These are phyloP conservation scores for Geotrichum klebahnii DNA, from an alignment of 1,139 yeast genomes.

Conservation along the genomic window DNA sequence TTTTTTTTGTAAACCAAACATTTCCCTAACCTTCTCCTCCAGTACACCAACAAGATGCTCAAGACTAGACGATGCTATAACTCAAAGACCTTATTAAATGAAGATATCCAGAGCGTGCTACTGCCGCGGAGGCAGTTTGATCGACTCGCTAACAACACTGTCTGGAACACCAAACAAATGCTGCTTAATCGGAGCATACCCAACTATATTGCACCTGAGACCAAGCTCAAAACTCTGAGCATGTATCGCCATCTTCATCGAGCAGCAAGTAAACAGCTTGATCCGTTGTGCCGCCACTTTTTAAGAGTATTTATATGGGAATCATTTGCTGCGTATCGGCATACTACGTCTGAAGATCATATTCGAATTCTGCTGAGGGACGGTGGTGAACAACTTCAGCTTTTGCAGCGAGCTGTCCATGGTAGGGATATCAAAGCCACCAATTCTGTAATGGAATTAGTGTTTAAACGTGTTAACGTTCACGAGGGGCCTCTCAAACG, in stretches of 20 bases:
- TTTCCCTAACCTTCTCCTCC: not conserved
- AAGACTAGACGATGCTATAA: too few species aligned
- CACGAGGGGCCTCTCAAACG: conserved; percentile 26
- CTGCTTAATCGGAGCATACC: conserved; percentile 6
- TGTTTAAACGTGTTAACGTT: conserved; percentile 21
- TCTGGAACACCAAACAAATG: not conserved
- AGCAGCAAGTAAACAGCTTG: conserved; percentile 24
- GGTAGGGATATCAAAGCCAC: conserved; percentile 20
- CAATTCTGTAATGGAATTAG: conserved; percentile 22
- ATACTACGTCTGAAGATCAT: conserved; percentile 22
- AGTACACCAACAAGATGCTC: too few species aligned
- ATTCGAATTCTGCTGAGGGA: conserved; percentile 23
- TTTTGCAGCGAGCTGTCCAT: conserved; percentile 22
- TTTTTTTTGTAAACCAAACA: too few species aligned
- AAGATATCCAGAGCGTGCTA: not conserved
- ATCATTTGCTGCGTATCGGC: conserved; percentile 26
- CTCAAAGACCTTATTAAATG: not conserved
- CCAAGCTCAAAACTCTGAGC: conserved; percentile 22
- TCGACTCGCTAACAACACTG: not conserved
- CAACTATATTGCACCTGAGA: conserved; percentile 5
- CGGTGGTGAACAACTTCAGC: conserved; percentile 21
- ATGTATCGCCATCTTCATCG: conserved; percentile 25
- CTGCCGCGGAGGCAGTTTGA: conserved; percentile 6
- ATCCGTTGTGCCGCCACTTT: conserved; percentile 29
- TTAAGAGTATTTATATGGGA: conserved; percentile 25